A percentile compares a stretch with the other conserved stretches of the same genome.
phyloP scores from a whole-genome alignment of 306 rosid species.

The Cucurbita pepo region DNA sequence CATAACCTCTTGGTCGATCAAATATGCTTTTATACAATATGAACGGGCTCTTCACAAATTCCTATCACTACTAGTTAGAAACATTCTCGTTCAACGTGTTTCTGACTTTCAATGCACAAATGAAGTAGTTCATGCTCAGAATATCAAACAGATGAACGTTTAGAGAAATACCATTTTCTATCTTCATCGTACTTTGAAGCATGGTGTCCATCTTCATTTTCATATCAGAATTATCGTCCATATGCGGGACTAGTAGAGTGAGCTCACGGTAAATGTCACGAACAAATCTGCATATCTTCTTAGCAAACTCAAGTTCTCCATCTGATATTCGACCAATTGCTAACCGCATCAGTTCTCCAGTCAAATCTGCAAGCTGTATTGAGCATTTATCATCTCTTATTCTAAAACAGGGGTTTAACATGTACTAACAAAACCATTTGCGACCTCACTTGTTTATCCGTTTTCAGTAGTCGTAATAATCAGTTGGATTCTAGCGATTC shows the following conservation, averaged over 20 bases:
- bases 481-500: background rate
- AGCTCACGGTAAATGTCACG: constrained; percentile 91
- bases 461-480: background rate
- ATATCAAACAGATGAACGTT: background rate
- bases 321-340: constrained; percentile 91
- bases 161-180: constrained; percentile 64
- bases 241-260: constrained; percentile 57
- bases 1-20: too few species aligned
- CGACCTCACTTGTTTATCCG: background rate
- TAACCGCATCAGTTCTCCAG: constrained; percentile 95
- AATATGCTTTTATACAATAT: background rate
- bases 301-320: constrained; percentile 74
- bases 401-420: background rate
- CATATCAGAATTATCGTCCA: constrained; percentile 82
- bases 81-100: background rate
- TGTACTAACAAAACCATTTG: background rate
- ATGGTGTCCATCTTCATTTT: constrained; percentile 74
- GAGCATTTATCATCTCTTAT: constrained; percentile 1
- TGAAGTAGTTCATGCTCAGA: background rate
- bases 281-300: constrained; percentile 68
- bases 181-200: constrained; percentile 88
- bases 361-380: constrained; percentile 84
- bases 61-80: background rate
- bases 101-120: background rate
- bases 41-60: background rate